Base-by-base conservation (phyloP, 2,329 filamentous ascomycete species). In the Periconia sp. region DNA sequence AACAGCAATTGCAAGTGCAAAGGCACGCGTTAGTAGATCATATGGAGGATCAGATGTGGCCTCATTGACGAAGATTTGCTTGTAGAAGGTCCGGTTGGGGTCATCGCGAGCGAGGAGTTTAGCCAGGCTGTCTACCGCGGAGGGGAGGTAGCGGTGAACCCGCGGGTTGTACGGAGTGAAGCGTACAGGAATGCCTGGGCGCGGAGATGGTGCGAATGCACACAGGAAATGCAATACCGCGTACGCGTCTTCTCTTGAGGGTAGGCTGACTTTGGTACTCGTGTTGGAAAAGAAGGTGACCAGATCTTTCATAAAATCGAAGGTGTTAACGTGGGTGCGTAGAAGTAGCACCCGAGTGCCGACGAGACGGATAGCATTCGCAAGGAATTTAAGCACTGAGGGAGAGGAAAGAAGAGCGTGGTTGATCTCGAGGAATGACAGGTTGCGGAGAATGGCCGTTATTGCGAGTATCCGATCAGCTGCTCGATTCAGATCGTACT, bases 221-320 rank as follows among this genome's bases (percentile, higher is more conserved):
- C 97, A 77, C 19, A 99, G 77, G 68, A 99, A 95, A 63, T 95
- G 87, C 26, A 99, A 75, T 5, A 97, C 78, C 59, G 88, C 90
- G 26, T 90, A 77, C 0, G 92, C 92, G 65, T 97, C 92, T 63
- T 97, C 92, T 50, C 88, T 86, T 15, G 87, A 87, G 1, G 91
- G 87, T 26, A 99, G 77, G 62, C 92, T 87, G 38, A 97, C 81
- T 8, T 83, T 82, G 33, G 88, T 84, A 6, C 91, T 85, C 34
- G 95, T 83, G 68, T 99, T 97, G 43, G 92, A 96, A 40, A 99
- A 77, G 54, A 95, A 84, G 12, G 90, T 86, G 44, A 97, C 83
- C 21, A 91, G 78, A 68, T 99, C 94, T 72, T 99, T 99, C 89
- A 96, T 95, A 60, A 97, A 92, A 69, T 99, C 94, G 54, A 96